phyloP scores from a whole-genome alignment of 441 rosid species.

The Pelargonium cotyledonis region DNA sequence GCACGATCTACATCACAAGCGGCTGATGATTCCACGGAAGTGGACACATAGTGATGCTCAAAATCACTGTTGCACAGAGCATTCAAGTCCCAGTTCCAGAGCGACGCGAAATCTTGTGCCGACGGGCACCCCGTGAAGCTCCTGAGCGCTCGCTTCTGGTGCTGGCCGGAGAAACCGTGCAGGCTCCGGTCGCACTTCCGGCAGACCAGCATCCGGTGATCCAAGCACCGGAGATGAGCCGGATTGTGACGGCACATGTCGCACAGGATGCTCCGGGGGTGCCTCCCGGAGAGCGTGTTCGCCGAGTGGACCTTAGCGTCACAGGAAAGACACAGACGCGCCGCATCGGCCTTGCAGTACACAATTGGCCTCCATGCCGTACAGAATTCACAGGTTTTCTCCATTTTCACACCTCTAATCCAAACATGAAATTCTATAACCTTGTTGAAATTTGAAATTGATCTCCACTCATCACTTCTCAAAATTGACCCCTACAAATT shows the following conservation, averaged over 20 bases:
- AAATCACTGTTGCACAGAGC: conserved; percentile 25
- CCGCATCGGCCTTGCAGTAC: conserved; percentile 75
- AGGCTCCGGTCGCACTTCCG: conserved; percentile 47
- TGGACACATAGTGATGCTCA: conserved; percentile 20
- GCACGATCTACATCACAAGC: conserved; percentile 24
- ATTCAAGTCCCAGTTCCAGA: conserved; percentile 56
- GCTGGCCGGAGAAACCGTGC: conserved; percentile 44
- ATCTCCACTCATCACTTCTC: too few species aligned
- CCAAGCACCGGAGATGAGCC: conserved; percentile 13
- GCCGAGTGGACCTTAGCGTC: conserved; percentile 91
- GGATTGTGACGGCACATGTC: conserved; percentile 40
- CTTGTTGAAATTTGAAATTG: too few species aligned
- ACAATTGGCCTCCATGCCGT: conserved; percentile 52
- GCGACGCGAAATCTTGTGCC: conserved; percentile 56
- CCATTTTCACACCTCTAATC: conserved; percentile 34
- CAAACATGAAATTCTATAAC: too few species aligned
- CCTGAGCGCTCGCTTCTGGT: conserved; percentile 37
- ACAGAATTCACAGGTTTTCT: conserved; percentile 76
- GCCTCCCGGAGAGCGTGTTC: conserved; percentile 66
- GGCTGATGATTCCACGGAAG: conserved; percentile 23
- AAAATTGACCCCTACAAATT: too few species aligned
- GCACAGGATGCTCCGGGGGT: conserved; percentile 69
- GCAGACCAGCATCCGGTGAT: conserved; percentile 60
- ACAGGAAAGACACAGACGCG: conserved; percentile 72
- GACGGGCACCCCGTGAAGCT: conserved; percentile 71